These are phyloP conservation scores for Paramicrosporidium saccamoebae DNA, from an alignment of 371 early-diverging fungal genomes.

Conservation along the genomic window DNA sequence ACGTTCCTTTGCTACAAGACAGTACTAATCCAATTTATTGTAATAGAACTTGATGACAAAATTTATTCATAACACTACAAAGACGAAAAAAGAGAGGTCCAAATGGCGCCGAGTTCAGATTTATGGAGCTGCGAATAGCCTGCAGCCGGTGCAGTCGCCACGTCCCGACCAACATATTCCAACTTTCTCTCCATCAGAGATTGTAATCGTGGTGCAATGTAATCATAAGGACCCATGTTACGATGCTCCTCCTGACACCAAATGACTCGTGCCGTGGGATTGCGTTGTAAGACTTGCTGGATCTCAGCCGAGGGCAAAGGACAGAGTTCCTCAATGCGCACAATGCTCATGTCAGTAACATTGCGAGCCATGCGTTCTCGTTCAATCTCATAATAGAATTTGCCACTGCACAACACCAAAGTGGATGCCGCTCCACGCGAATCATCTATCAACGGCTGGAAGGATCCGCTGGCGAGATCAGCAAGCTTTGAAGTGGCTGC, in stretches of 20 bases:
- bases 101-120: neutral
- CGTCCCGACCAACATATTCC: conserved; percentile 24
- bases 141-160: conserved; percentile 37
- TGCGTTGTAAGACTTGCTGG: conserved; percentile 17
- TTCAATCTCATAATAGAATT: conserved; percentile 61
- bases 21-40: neutral
- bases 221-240: conserved; percentile 61
- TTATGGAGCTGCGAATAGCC: conserved; percentile 6
- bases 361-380: conserved; percentile 18
- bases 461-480: conserved; percentile 58
- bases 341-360: conserved; percentile 34
- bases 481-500: conserved; percentile 25
- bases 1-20: too few relatives aligned
- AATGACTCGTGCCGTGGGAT: conserved; percentile 25
- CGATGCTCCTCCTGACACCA: conserved; percentile 88
- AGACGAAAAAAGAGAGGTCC: neutral
- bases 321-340: conserved; percentile 62
- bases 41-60: conserved; percentile 1
- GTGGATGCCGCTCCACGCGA: conserved; percentile 2
- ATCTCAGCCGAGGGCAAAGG: conserved; percentile 61
- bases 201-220: conserved; percentile 45
- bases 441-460: conserved; percentile 42
- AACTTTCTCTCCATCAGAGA: conserved; percentile 16
- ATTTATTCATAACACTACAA: conserved; percentile 1
- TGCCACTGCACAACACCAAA: conserved; percentile 53